Evolutionary conservation across 306 rosid genomes (phyloP).

Genomic region (Cucurbita argyrosperma): DNA sequence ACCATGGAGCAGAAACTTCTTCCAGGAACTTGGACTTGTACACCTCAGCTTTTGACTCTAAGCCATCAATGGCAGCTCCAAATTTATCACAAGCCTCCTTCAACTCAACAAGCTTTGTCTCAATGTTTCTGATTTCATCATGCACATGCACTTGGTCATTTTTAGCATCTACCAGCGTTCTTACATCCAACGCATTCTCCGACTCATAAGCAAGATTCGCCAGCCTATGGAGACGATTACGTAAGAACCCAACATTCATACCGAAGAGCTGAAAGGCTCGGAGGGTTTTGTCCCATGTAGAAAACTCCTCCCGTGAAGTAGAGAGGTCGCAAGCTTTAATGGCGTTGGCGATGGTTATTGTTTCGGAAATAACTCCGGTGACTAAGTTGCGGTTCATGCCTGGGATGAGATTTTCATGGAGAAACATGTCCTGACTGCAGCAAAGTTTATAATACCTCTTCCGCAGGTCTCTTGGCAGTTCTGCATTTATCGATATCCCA

Average conservation of each 20-base stretch:
- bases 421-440: constrained; percentile 47
- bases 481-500: constrained; percentile 42
- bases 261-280: constrained; percentile 54
- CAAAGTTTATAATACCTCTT: constrained; percentile 64
- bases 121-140: constrained; percentile 41
- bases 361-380: constrained; percentile 41
- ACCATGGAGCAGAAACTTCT: constrained; percentile 54
- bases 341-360: constrained; percentile 38
- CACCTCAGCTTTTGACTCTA: constrained; percentile 42
- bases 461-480: constrained; percentile 35
- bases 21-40: constrained; percentile 30
- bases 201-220: constrained; percentile 42
- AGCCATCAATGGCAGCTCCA: constrained; percentile 38
- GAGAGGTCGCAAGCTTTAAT: constrained; percentile 34
- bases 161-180: constrained; percentile 24
- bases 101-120: constrained; percentile 50
- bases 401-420: constrained; percentile 47
- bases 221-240: constrained; percentile 30
- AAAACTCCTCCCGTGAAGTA: constrained; percentile 32
- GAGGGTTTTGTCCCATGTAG: constrained; percentile 58
- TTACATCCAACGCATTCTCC: constrained; percentile 23
- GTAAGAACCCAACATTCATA: constrained; percentile 66
- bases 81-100: constrained; percentile 50
- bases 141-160: constrained; percentile 27
- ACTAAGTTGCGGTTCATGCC: constrained; percentile 34